Evolutionary conservation across 768 basidiomycete genomes (phyloP), one percentile per base, ranked within the genome.

Genomic region (Rubroboletus pulcherrimus): DNA sequence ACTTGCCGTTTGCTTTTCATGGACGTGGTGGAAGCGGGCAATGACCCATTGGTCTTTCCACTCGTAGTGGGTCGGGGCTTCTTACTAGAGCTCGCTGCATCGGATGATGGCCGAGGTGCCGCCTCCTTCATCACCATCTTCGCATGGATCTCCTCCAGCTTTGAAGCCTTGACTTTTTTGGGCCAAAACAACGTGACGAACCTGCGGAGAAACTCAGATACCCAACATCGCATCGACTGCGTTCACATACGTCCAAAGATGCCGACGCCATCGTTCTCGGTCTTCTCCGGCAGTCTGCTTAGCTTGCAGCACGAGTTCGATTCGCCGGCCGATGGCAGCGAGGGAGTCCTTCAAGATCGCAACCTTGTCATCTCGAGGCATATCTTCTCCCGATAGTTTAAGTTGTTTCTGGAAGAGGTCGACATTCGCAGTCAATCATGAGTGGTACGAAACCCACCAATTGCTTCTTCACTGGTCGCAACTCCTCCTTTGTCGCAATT

Each of bases 101-200:
- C 85, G 24, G 79, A 73, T 49, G 78, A 75, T n/a, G 81, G 73
- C 56, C 82, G 74, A n/a, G 84, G 83, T 34, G 82, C 81, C 44
- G 83, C 81, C 67, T 90, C 90, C 71, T 91, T 91, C 81, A 88
- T 87, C 58, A 92, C 91, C 89, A 97, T 93, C 75, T 97, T 97
- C 15, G 91, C 89, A 65, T 97, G 93, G 42, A 98, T 96, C 67
- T 93, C 93, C 71, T 95, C 91, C 38, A 98, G 76, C 72, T 97
- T 97, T 15, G 83, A 85, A 12, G 93, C 92, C 69, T 89, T 93
- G 61, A 98, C 94, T 73, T 95, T 92, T 78, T 96, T 91, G 6
- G 95, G 95, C 95, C 95, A 98, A 74, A 98, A 98, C 52, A 93
- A 79, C 3, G 93, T 94, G 44, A 97, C 93, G 61, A 98, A 98